Conservation (phyloP, 1,139 yeast species). For the Blastobotrys proliferans region DNA sequence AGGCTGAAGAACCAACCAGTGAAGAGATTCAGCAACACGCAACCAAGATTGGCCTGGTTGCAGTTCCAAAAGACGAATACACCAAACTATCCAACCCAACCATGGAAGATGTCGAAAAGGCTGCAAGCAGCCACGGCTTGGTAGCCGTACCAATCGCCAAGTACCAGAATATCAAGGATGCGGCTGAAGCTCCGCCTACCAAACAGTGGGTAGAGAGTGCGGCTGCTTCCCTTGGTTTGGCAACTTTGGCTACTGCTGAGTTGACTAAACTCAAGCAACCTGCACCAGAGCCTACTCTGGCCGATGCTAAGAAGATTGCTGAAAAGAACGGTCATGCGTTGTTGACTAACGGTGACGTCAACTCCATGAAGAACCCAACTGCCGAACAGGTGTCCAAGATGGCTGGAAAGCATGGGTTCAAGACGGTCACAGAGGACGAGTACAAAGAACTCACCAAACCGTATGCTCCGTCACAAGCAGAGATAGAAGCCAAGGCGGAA, state of each 20-base stretch:
- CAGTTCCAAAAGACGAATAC: constrained; percentile 26
- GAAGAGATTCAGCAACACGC: constrained; percentile 21
- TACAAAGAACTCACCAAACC: constrained; percentile 24
- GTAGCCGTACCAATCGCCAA: constrained; percentile 25
- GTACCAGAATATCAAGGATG: constrained; percentile 31
- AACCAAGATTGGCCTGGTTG: constrained; percentile 20
- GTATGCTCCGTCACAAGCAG: constrained; percentile 23
- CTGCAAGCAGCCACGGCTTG: constrained; percentile 16
- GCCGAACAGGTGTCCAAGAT: constrained; percentile 19
- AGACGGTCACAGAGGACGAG: constrained; percentile 25
- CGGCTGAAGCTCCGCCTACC: constrained; percentile 30
- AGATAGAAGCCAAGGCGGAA: constrained; percentile 25
- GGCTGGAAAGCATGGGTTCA: constrained; percentile 28
- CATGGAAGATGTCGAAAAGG: constrained; percentile 14
- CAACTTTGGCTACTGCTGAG: constrained; percentile 35
- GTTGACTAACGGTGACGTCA: constrained; percentile 22
- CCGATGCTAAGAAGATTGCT: constrained; percentile 35
- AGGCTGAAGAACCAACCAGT: constrained; percentile 21
- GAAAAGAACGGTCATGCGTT: constrained; percentile 20
- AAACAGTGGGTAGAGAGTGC: constrained; percentile 27
- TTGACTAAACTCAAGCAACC: constrained; percentile 24
- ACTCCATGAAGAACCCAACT: constrained; percentile 21
- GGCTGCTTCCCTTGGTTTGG: constrained; percentile 38
- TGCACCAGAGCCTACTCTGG: constrained; percentile 17
- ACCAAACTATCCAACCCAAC: constrained; percentile 20